Evolutionary conservation across 2,329 filamentous ascomycete genomes (phyloP).

Genomic region (Thermothelomyces thermophilus): DNA sequence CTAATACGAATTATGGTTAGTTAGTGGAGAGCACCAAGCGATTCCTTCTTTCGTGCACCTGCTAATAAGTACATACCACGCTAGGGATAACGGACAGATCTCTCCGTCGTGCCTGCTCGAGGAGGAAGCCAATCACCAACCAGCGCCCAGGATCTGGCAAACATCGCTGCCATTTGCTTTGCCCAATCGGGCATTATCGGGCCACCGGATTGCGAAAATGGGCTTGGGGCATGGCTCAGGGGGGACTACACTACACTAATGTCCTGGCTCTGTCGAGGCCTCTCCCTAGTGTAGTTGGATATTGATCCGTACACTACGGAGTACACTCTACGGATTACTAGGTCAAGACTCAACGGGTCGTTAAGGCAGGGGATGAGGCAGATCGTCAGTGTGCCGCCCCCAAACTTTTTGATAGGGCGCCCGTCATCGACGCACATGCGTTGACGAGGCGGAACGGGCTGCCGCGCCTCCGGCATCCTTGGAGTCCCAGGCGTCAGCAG

Average conservation of each 20-base stretch:
- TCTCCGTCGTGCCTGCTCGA: slow-evolving; percentile 4
- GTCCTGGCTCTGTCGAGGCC: slow-evolving; percentile 2
- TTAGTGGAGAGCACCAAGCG: no score
- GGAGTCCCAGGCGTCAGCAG: background rate
- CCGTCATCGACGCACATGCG: background rate
- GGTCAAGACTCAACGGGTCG: background rate
- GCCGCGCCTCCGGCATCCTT: background rate
- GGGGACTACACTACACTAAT: background rate
- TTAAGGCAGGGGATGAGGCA: no score
- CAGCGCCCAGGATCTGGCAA: background rate
- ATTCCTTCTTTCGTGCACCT: no score
- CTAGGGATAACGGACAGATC: background rate
- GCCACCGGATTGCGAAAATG: no score
- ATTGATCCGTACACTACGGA: no score
- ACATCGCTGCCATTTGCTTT: slow-evolving; percentile 1
- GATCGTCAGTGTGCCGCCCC: no score
- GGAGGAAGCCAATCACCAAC: background rate
- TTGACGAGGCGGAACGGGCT: background rate
- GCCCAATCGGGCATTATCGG: no score
- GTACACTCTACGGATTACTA: no score
- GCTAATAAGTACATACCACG: no score
- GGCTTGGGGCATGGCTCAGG: background rate
- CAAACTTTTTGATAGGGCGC: background rate
- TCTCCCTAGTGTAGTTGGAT: no score
- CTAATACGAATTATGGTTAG: no score